Evolutionary conservation across 2,329 filamentous ascomycete genomes (phyloP).

Genomic region (Trematosphaeria pertusa): DNA sequence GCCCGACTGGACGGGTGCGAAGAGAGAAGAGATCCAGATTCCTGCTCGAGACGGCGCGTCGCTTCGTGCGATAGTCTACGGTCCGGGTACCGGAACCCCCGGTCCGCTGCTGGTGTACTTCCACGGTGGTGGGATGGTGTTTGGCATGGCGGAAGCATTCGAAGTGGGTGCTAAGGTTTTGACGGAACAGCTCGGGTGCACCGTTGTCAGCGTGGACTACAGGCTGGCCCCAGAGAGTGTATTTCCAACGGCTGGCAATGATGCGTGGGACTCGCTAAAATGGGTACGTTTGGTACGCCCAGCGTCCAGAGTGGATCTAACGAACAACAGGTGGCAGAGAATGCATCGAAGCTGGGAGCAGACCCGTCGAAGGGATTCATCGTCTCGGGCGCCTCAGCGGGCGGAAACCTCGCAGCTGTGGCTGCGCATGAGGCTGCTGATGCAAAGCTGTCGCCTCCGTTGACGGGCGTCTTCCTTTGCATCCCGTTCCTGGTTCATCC

Average conservation of each 20-base stretch:
- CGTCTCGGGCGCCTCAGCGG: conserved; percentile 23
- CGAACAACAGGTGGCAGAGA: conserved; percentile 8
- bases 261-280: conserved; percentile 16
- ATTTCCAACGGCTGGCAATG: conserved; percentile 15
- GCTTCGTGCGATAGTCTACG: conserved; percentile 16
- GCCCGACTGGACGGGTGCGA: conserved; percentile 15
- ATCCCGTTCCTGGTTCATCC: conserved; percentile 18
- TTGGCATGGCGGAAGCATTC: conserved; percentile 19
- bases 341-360: conserved; percentile 16
- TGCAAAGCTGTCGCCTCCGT: conserved; percentile 14
- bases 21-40: conserved; percentile 20
- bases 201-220: conserved; percentile 19
- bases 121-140: conserved; percentile 27
- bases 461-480: conserved; percentile 22
- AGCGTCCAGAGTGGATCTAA: not conserved
- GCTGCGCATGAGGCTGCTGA: conserved; percentile 25
- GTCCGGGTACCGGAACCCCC: conserved; percentile 1
- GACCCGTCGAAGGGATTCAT: conserved; percentile 22
- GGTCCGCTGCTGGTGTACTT: conserved; percentile 27
- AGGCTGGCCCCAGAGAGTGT: conserved; percentile 16
- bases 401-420: conserved; percentile 21
- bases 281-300: conserved; percentile 18
- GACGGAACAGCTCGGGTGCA: conserved; percentile 13
- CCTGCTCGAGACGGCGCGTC: conserved; percentile 17
- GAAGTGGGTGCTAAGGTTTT: conserved; percentile 11